These are phyloP conservation scores for Oryza longistaminata DNA, from an alignment of 176 grass and related monocot genomes.

Conservation along the genomic window DNA sequence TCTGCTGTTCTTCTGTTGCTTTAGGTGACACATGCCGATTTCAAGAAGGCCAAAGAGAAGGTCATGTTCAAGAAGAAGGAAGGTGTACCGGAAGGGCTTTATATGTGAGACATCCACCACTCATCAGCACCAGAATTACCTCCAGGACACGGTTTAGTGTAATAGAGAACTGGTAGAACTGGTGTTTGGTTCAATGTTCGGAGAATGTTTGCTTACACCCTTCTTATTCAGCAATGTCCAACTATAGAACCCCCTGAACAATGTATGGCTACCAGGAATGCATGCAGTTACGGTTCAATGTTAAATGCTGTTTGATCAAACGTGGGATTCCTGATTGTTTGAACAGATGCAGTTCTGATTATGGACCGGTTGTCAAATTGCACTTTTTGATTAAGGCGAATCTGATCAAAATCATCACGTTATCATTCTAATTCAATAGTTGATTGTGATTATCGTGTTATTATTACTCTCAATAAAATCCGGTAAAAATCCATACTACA, in stretches of 20 bases:
- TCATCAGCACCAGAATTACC: slow-evolving; percentile 4
- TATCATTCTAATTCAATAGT: too few species aligned
- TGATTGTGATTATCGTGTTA: too few species aligned
- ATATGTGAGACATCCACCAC: slow-evolving; percentile 57
- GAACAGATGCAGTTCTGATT: background rate
- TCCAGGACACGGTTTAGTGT: background rate
- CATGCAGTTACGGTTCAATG: slow-evolving; percentile 3
- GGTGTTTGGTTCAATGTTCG: slow-evolving; percentile 15
- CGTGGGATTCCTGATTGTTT: background rate
- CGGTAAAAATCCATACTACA: background rate
- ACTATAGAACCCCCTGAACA: background rate
- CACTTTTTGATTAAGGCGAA: too few species aligned
- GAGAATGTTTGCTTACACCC: background rate
- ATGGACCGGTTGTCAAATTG: too few species aligned
- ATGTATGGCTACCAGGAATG: slow-evolving; percentile 2
- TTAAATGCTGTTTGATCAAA: slow-evolving; percentile 20
- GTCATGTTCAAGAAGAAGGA: slow-evolving; percentile 99
- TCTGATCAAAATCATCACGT: too few species aligned
- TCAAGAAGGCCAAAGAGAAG: slow-evolving; percentile 98
- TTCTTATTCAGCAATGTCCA: slow-evolving; percentile 2
- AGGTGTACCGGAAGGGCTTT: slow-evolving; percentile 91
- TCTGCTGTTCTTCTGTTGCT: slow-evolving; percentile 23
- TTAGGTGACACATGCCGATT: slow-evolving; percentile 84
- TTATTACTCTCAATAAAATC: background rate
- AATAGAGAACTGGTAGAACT: background rate